phyloP scores from a whole-genome alignment of 1,284 basidiomycete species.

The Ustilago curta region DNA sequence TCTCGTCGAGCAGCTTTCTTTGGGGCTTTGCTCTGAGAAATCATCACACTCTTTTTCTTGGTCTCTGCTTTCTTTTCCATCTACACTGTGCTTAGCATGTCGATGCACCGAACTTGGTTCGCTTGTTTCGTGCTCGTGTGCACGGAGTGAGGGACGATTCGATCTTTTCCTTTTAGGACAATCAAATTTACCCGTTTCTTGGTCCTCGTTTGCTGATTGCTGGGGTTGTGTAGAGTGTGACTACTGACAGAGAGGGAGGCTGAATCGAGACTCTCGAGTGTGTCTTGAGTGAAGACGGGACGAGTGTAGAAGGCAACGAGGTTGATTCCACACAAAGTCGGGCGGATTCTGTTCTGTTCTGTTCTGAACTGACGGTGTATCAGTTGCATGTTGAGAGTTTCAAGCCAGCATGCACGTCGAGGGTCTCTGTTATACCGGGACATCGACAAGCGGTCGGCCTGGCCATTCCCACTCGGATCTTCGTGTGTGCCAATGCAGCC shows the following conservation, averaged over 20 bases:
- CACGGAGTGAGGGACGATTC: neutral
- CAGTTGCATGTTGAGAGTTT: neutral
- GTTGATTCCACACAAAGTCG: neutral
- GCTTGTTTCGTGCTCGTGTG: neutral
- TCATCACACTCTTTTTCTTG: slow-evolving; percentile 3
- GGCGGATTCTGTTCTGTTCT: neutral
- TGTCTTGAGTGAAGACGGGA: neutral
- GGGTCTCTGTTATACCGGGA: neutral
- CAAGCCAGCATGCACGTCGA: neutral
- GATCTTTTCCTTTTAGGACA: slow-evolving; percentile 2
- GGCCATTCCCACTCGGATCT: no score
- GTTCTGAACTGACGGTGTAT: neutral
- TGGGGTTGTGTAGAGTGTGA: no score
- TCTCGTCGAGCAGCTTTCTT: neutral
- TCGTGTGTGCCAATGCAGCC: neutral
- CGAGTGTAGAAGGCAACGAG: neutral
- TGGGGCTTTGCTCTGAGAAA: slow-evolving; percentile 1
- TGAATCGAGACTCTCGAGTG: neutral
- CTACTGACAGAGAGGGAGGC: no score
- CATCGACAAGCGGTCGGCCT: no score
- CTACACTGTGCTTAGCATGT: slow-evolving; percentile 3
- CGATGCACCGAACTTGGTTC: neutral
- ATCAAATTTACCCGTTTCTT: slow-evolving; percentile 5
- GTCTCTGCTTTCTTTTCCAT: neutral
- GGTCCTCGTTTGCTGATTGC: neutral